Evolutionary conservation across 2,329 filamentous ascomycete species (phyloP).

Genomic region (Fusarium domesticum): DNA sequence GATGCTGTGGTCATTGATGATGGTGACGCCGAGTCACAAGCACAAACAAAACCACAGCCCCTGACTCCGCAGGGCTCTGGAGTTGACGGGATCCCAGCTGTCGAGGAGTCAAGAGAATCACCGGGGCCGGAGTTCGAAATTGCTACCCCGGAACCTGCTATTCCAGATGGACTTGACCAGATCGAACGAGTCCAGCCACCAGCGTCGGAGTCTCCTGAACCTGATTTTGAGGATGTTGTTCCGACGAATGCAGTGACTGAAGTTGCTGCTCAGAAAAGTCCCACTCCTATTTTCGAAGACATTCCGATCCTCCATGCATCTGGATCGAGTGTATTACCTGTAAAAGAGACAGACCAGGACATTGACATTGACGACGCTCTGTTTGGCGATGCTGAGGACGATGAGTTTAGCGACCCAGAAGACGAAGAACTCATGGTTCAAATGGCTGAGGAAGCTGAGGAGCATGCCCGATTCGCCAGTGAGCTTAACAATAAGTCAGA

Average conservation of each 20-base stretch:
- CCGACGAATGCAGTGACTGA: slow-evolving; percentile 19
- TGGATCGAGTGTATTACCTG: background rate
- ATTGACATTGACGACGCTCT: slow-evolving; percentile 37
- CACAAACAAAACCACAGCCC: background rate
- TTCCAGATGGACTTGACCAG: background rate
- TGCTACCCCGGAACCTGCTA: slow-evolving; percentile 1
- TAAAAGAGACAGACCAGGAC: slow-evolving; percentile 1
- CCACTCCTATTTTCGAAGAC: slow-evolving; percentile 17
- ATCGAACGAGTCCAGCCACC: slow-evolving; percentile 19
- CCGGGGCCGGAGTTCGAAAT: slow-evolving; percentile 3
- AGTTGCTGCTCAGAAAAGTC: slow-evolving; percentile 8
- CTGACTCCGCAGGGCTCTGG: background rate
- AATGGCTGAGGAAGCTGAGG: slow-evolving; percentile 85
- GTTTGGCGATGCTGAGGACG: slow-evolving; percentile 62
- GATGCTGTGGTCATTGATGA: slow-evolving; percentile 10
- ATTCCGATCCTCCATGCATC: slow-evolving; percentile 4
- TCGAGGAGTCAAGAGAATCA: slow-evolving; percentile 1
- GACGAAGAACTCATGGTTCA: slow-evolving; percentile 86
- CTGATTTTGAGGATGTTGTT: slow-evolving; percentile 37
- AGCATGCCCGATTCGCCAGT: slow-evolving; percentile 89
- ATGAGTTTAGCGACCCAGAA: slow-evolving; percentile 79
- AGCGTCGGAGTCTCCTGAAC: slow-evolving; percentile 36
- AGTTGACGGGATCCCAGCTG: background rate
- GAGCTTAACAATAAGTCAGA: slow-evolving; percentile 75
- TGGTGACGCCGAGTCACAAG: background rate